phyloP scores from a whole-genome alignment of 805 yeast genomes.

The Metahyphopichia silvanorum region DNA sequence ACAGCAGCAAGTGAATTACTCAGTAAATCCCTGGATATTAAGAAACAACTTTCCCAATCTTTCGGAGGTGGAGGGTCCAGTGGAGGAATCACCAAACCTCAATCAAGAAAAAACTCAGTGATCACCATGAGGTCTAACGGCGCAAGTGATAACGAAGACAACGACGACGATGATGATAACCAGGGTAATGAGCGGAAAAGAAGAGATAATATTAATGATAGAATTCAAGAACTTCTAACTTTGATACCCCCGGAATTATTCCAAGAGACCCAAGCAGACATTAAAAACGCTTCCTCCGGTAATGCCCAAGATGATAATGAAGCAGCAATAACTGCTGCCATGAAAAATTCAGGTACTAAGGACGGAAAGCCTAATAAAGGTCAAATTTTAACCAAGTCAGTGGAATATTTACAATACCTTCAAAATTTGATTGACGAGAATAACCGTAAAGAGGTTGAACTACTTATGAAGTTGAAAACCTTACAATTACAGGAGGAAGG shows the following conservation, averaged over 20 bases:
- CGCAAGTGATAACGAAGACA: conserved; percentile 14
- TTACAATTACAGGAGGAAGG: conserved; percentile 45
- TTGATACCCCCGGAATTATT: conserved; percentile 36
- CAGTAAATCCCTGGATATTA: conserved; percentile 33
- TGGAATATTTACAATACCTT: conserved; percentile 63
- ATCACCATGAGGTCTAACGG: conserved; percentile 19
- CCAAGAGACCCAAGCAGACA: conserved; percentile 19
- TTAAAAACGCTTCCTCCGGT: conserved; percentile 6
- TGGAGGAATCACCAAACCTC: conserved; percentile 38
- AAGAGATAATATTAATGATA: conserved; percentile 42
- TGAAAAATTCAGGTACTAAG: conserved; percentile 55
- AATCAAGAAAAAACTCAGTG: conserved; percentile 32
- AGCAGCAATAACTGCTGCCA: conserved; percentile 26
- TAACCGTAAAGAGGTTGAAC: conserved; percentile 75
- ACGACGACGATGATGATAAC: conserved; percentile 24
- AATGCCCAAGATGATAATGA: conserved; percentile 13
- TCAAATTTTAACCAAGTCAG: conserved; percentile 71
- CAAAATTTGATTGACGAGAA: conserved; percentile 75
- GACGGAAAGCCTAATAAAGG: conserved; percentile 88
- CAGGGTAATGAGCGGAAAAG: conserved; percentile 40
- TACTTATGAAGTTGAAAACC: conserved; percentile 56
- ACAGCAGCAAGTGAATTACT: conserved; percentile 17
- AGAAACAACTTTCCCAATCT: conserved; percentile 40
- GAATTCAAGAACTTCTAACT: conserved; percentile 40
- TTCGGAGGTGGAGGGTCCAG: conserved; percentile 18